Base-by-base conservation (phyloP, 495 filamentous ascomycete species). In the Polyplosphaeria fusca region DNA sequence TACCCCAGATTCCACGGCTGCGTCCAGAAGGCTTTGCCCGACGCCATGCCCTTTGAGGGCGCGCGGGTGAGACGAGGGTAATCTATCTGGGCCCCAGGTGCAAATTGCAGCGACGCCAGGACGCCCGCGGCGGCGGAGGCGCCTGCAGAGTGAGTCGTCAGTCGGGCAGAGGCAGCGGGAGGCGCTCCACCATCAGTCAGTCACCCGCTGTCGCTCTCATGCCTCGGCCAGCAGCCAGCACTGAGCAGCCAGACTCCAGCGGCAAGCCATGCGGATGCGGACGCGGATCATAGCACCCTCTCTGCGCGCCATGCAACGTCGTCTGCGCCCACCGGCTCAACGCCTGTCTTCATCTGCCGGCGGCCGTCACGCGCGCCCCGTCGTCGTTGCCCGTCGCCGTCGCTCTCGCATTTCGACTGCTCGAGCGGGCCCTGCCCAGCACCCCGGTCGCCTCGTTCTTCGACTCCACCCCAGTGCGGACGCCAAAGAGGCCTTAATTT, bases 401-500 rank as follows among this genome's bases (percentile, higher is more conserved):
- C n/a, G n/a, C n/a, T n/a, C n/a, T n/a, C n/a, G n/a, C n/a, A n/a
- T n/a, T n/a, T n/a, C n/a, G n/a, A n/a, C n/a, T n/a, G 56, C 56
- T 48, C 57, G 23, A 25, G 48, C 44, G 47, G 47, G 24, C 47
- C 47, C 23, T 58, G 47, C 49, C 14, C 46, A 49, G 43, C 13
- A 47, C 55, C 55, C 55, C 41, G 47, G 47, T 48, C 19, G 38
- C 22, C 32, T 38, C 22, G 24, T 56, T n/a, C n/a, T n/a, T n/a
- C n/a, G n/a, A n/a, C 45, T 22, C 54, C 48, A 59, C 60, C 32
- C 27, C 38, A 50, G 46, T 49, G 58, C 58, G 30, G 58, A 46
- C 58, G 58, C 58, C 45, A 49, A n/a, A n/a, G 45, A 60, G 58
- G 58, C 61, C 61, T 64, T 64, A 60, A 64, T 64, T 60, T 64